Evolutionary conservation across 2,329 filamentous ascomycete genomes (phyloP).

Genomic region (Fusarium sp.): DNA sequence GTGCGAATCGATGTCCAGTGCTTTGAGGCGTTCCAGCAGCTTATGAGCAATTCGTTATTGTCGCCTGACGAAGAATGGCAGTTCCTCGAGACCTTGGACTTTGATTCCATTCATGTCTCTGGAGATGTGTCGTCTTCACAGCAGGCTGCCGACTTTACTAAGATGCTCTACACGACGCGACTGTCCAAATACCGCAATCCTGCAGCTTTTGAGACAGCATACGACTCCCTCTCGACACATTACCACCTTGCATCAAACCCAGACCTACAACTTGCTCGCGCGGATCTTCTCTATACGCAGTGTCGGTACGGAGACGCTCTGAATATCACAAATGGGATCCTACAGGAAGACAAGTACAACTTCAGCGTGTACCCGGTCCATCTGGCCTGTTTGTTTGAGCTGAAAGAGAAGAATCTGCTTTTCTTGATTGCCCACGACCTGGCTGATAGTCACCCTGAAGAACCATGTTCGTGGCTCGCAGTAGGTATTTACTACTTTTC

Average conservation of each 20-base stretch:
- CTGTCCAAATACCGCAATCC: constrained; percentile 95
- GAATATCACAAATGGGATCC: constrained; percentile 81
- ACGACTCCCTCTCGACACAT: constrained; percentile 91
- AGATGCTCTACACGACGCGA: constrained; percentile 94
- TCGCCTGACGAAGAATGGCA: constrained; percentile 88
- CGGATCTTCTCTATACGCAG: constrained; percentile 92
- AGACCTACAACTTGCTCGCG: constrained; percentile 88
- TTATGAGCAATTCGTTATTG: constrained; percentile 96
- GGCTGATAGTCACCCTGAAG: constrained; percentile 88
- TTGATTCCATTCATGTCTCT: constrained; percentile 78
- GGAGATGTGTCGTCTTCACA: constrained; percentile 75
- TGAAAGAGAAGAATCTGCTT: constrained; percentile 84
- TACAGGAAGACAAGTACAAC: constrained; percentile 87
- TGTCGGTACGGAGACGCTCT: constrained; percentile 92
- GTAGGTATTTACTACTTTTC: constrained; percentile 95
- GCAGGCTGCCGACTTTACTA: constrained; percentile 92
- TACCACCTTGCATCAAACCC: constrained; percentile 89
- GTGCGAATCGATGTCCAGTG: constrained; percentile 97
- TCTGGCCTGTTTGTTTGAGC: constrained; percentile 88
- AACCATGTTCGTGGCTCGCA: constrained; percentile 91
- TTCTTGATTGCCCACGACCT: constrained; percentile 94
- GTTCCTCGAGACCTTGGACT: constrained; percentile 88
- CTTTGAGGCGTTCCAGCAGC: constrained; percentile 96
- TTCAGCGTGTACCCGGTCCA: constrained; percentile 90
- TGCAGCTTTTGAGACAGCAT: constrained; percentile 81